Evolutionary conservation across 1,284 basidiomycete species (phyloP), one percentile per base, ranked within the genome.

Genomic region (Pseudozyma hubeiensis): DNA sequence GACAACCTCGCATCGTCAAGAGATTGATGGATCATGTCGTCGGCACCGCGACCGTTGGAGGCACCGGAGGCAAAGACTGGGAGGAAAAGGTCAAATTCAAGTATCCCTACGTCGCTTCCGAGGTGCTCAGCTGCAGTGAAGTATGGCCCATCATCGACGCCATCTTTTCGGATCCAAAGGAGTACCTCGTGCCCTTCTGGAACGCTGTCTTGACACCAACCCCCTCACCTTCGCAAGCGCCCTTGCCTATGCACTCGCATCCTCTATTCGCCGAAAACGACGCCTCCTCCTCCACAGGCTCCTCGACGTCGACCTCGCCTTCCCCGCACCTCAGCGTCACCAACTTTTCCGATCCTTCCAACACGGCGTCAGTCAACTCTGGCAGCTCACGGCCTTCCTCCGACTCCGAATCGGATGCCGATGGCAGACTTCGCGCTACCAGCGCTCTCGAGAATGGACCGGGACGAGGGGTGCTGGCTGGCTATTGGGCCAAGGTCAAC

Each of bases 121-220:
- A 99, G 85, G 94, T 99, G 33, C 88, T 99, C 37, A 95, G 94
- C 85, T 73, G 70, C 50, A 92, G 92, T 85, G 95, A 97, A 80
- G 91, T 97, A 85, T 97, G 94, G 91, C 92, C 91, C 19, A 92
- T 99, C 77, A 90, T 94, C 51, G 93, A 96, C 84, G 92, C 92
- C 3, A 92, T 95, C 80, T 88, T 97, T 79, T 89, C 88, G 76
- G 88, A 92, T 80, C 87, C 88, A 48, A 87, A 90, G 24, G 89
- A 90, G 72, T 84, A 85, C 29, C 70, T 85, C 1, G 64, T 74
- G 34, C 80, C 75, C 8, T 97, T 97, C 87, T 99, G 97, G 97
- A 93, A 98, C 84, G 90, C 90, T 10, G 90, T 97, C 10, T 87
- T 99, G 19, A 91, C 93, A 78, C 88, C 89, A 77, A 87, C 89